phyloP scores from a whole-genome alignment of 768 basidiomycete species.

The Sporobolomyces phaffii region DNA sequence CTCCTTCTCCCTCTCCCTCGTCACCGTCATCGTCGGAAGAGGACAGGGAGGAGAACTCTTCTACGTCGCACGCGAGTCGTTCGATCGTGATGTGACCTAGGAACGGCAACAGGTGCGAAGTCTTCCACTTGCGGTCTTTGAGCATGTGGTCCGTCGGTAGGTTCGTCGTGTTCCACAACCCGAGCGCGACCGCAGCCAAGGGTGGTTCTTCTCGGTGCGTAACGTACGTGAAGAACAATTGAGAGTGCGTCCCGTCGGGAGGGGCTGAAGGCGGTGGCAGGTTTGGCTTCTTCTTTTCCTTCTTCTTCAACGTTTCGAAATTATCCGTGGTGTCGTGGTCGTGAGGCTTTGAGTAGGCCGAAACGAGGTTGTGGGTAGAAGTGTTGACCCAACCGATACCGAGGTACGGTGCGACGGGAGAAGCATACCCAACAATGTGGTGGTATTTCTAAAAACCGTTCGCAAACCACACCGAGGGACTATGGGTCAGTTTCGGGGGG shows the following conservation, averaged over 20 bases:
- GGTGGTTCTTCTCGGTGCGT: constrained; percentile 50
- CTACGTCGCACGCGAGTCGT: constrained; percentile 42
- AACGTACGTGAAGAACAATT: constrained; percentile 48
- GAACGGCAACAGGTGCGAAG: constrained; percentile 49
- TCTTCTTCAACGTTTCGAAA: neutral
- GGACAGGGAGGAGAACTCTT: neutral
- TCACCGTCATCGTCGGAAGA: neutral
- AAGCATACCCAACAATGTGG: constrained; percentile 48
- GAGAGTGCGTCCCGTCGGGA: constrained; percentile 49
- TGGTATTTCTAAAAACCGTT: constrained; percentile 42
- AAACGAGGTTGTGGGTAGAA: constrained; percentile 33
- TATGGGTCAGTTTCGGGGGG: no score
- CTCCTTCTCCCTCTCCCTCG: neutral
- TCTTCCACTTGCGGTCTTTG: constrained; percentile 45
- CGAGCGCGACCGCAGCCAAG: constrained; percentile 48
- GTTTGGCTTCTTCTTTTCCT: neutral
- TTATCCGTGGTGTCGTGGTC: neutral
- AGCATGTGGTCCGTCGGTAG: constrained; percentile 35
- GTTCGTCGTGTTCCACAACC: constrained; percentile 47
- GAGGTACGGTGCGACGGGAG: constrained; percentile 45
- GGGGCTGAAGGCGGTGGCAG: constrained; percentile 46
- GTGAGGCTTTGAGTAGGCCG: constrained; percentile 13
- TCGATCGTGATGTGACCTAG: constrained; percentile 50
- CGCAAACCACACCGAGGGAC: no score
- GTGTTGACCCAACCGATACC: constrained; percentile 48